These are phyloP conservation scores for Rutstroemia sydowiana DNA, from an alignment of 2,329 filamentous ascomycete species.

Conservation along the genomic window DNA sequence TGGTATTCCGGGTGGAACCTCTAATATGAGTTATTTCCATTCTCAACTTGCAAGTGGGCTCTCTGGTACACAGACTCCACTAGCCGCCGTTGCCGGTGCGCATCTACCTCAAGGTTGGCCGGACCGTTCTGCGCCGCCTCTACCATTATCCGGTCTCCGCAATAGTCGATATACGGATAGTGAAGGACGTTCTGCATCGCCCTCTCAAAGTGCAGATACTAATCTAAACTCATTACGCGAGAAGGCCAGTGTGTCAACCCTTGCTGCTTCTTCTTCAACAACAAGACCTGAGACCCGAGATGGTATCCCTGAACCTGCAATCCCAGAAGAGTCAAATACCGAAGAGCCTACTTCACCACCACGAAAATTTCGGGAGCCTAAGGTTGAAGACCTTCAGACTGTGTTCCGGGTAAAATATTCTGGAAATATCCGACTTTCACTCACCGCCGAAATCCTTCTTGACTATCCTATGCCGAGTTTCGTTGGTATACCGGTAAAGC, in stretches of 20 bases:
- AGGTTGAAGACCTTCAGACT: conserved; percentile 83
- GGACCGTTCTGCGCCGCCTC: conserved; percentile 23
- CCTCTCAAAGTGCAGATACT: conserved; percentile 34
- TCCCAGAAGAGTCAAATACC: conserved; percentile 26
- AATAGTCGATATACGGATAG: conserved; percentile 23
- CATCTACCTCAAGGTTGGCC: conserved; percentile 49
- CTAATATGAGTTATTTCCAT: conserved; percentile 77
- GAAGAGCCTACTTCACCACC: conserved; percentile 33
- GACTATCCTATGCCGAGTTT: conserved; percentile 99
- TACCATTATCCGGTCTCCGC: conserved; percentile 13
- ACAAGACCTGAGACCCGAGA: conserved; percentile 54
- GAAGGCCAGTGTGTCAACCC: conserved; percentile 55
- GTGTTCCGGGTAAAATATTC: conserved; percentile 86
- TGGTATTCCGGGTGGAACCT: conserved; percentile 62
- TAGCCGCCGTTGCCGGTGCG: conserved; percentile 71
- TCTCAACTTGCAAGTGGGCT: conserved; percentile 64
- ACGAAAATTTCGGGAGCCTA: conserved; percentile 59
- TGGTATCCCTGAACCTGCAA: conserved; percentile 28
- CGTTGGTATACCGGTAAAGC: conserved; percentile 85
- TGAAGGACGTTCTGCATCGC: conserved; percentile 26
- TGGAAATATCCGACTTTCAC: conserved; percentile 76
- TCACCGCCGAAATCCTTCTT: conserved; percentile 90
- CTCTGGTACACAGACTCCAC: conserved; percentile 69
- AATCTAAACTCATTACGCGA: conserved; percentile 38
- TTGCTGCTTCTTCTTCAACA: conserved; percentile 46